These are phyloP conservation scores for Coemansia javaensis DNA, from an alignment of 192 early-diverging fungal genomes.

Conservation along the genomic window DNA sequence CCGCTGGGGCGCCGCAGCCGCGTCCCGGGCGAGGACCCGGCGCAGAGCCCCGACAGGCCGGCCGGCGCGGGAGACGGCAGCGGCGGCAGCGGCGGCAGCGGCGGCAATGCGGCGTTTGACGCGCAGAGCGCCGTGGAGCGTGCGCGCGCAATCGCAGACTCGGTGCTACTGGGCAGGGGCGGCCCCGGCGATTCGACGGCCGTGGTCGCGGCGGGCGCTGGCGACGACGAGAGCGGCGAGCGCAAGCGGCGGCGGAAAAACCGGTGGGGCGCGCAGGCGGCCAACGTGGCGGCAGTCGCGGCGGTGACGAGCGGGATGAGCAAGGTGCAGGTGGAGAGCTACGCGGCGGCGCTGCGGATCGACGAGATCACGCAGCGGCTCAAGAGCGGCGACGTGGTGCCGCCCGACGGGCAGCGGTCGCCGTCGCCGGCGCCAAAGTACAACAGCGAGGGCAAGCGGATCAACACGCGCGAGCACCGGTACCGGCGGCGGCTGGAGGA, in stretches of 20 bases:
- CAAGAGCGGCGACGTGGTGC: constrained; percentile 76
- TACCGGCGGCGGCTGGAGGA: constrained; percentile 90
- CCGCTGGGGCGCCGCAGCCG: constrained; percentile 40
- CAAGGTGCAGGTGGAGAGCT: constrained; percentile 69
- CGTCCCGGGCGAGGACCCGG: constrained; percentile 4
- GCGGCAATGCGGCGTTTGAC: constrained; percentile 7
- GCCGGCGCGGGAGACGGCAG: too few species aligned
- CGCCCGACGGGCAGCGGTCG: constrained; percentile 67
- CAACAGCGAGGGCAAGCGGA: constrained; percentile 88
- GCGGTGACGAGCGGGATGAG: constrained; percentile 71
- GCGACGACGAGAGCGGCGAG: constrained; percentile 20
- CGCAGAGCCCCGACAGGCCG: too few species aligned
- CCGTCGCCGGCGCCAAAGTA: constrained; percentile 93
- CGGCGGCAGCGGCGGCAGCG: background rate
- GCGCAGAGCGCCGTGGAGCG: constrained; percentile 32
- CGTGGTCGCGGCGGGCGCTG: background rate
- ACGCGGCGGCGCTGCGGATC: constrained; percentile 73
- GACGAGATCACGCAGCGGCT: constrained; percentile 87
- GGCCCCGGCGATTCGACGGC: background rate
- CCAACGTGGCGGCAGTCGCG: constrained; percentile 69
- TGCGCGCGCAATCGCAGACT: constrained; percentile 46
- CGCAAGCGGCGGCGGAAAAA: constrained; percentile 67
- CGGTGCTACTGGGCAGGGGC: constrained; percentile 10
- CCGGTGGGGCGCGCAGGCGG: constrained; percentile 83
- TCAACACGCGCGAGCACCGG: constrained; percentile 90